These are phyloP conservation scores for Linderina pennispora DNA, from an alignment of 192 early-diverging fungal genomes.

Conservation along the genomic window DNA sequence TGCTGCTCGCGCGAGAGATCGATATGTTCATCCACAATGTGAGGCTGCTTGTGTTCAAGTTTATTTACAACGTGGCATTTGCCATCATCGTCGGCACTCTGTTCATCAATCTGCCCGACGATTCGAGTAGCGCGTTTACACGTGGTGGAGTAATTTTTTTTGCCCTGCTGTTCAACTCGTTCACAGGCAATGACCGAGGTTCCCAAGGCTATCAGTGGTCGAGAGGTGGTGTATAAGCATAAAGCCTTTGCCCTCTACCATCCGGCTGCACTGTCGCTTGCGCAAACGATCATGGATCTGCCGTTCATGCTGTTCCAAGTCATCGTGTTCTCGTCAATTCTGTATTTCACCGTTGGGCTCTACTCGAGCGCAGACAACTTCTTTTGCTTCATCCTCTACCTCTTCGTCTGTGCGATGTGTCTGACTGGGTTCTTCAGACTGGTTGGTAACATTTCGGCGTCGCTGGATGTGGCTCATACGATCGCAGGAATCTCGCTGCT, in stretches of 20 bases:
- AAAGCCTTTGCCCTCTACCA: conserved; percentile 56
- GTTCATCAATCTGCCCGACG: conserved; percentile 49
- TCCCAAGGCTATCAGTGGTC: conserved; percentile 52
- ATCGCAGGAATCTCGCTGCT: conserved; percentile 50
- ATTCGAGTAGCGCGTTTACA: conserved; percentile 52
- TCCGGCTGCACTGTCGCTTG: conserved; percentile 51
- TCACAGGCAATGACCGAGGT: conserved; percentile 56
- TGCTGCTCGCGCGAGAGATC: conserved; percentile 49
- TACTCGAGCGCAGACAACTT: conserved; percentile 44
- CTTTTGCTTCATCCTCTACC: conserved; percentile 49
- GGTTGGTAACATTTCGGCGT: conserved; percentile 46
- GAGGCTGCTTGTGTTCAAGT: conserved; percentile 41
- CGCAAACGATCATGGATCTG: conserved; percentile 51
- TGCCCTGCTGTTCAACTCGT: conserved; percentile 51
- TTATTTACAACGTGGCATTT: conserved; percentile 47
- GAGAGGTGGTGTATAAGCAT: conserved; percentile 60
- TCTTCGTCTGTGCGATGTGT: conserved; percentile 51
- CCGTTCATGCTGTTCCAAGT: conserved; percentile 47
- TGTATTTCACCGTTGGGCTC: conserved; percentile 62
- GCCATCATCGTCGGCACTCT: conserved; percentile 56
- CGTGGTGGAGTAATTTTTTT: conserved; percentile 52
- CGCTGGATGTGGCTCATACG: conserved; percentile 49
- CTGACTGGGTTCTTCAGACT: conserved; percentile 59
- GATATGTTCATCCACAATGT: conserved; percentile 47
- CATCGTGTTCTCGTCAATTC: conserved; percentile 48